A percentile compares a stretch with the other conserved stretches of the same genome.
phyloP scores from a whole-genome alignment of 2,329 filamentous ascomycete genomes.

The Colletotrichum lini region DNA sequence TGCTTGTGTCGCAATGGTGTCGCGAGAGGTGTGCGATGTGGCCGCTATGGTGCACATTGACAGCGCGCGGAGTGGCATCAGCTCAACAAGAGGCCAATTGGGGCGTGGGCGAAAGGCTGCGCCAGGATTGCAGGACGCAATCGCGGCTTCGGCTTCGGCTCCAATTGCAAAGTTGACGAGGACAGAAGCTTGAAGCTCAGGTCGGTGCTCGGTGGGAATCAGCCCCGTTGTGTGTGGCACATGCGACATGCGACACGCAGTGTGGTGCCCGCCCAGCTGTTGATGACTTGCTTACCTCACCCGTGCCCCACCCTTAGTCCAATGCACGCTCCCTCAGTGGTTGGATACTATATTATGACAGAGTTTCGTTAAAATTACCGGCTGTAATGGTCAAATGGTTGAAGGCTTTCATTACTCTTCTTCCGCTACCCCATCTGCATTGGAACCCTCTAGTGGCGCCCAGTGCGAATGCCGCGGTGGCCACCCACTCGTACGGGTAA shows the following conservation, averaged over 20 bases:
- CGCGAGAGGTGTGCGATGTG: neutral
- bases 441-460: conserved; percentile 71
- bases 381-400: conserved; percentile 75
- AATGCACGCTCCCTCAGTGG: neutral
- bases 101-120: neutral
- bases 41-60: conserved; percentile 9
- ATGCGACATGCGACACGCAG: neutral
- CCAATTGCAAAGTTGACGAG: neutral
- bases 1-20: neutral
- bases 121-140: neutral
- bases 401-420: conserved; percentile 70
- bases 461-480: conserved; percentile 79
- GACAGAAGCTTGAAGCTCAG: conserved; percentile 10
- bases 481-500: conserved; percentile 76
- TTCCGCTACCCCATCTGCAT: conserved; percentile 68
- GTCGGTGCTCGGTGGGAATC: conserved; percentile 10
- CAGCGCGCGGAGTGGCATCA: neutral
- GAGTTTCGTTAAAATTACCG: conserved; percentile 43
- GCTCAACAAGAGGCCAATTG: neutral
- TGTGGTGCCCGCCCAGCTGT: neutral
- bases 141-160: neutral
- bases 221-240: conserved; percentile 8
- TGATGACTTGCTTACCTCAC: conserved; percentile 1
- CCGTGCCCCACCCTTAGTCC: rapidly evolving
- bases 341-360: neutral